These are phyloP conservation scores for Hypoxylon lienhwacheense DNA, from an alignment of 495 filamentous ascomycete genomes.

Conservation along the genomic window DNA sequence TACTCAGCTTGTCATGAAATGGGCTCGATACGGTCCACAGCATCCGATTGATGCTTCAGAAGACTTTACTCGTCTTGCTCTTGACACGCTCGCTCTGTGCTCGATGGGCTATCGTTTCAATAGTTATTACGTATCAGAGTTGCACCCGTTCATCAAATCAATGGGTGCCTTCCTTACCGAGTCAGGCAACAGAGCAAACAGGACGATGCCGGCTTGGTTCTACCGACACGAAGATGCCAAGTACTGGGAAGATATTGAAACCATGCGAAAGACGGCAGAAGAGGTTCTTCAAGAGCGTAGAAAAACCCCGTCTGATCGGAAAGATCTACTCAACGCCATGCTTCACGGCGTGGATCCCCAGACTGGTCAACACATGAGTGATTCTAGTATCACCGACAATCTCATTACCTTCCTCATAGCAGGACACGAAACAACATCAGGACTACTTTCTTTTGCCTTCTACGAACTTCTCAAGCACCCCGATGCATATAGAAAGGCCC, in stretches of 20 bases:
- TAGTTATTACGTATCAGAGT: slow-evolving; percentile 66
- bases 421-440: slow-evolving; percentile 75
- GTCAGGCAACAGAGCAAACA: slow-evolving; percentile 53
- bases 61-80: slow-evolving; percentile 74
- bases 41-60: slow-evolving; percentile 61
- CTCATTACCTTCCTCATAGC: slow-evolving; percentile 75
- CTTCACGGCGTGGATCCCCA: slow-evolving; percentile 65
- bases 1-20: slow-evolving; percentile 71
- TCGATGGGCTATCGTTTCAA: slow-evolving; percentile 78
- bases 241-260: slow-evolving; percentile 59
- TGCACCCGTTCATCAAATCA: slow-evolving; percentile 68
- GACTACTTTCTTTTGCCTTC: slow-evolving; percentile 57
- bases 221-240: slow-evolving; percentile 57
- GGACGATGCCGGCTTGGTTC: slow-evolving; percentile 58
- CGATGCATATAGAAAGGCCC: slow-evolving; percentile 52
- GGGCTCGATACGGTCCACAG: slow-evolving; percentile 64
- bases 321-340: slow-evolving; percentile 73
- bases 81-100: slow-evolving; percentile 73
- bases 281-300: slow-evolving; percentile 64
- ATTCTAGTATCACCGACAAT: slow-evolving; percentile 66
- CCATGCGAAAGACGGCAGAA: slow-evolving; percentile 56
- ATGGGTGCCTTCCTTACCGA: slow-evolving; percentile 63
- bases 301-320: slow-evolving; percentile 57
- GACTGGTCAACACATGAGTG: slow-evolving; percentile 64
- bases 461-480: slow-evolving; percentile 61